These are phyloP conservation scores for Nigrospora oryzae DNA, from an alignment of 2,329 filamentous ascomycete genomes.

Conservation along the genomic window DNA sequence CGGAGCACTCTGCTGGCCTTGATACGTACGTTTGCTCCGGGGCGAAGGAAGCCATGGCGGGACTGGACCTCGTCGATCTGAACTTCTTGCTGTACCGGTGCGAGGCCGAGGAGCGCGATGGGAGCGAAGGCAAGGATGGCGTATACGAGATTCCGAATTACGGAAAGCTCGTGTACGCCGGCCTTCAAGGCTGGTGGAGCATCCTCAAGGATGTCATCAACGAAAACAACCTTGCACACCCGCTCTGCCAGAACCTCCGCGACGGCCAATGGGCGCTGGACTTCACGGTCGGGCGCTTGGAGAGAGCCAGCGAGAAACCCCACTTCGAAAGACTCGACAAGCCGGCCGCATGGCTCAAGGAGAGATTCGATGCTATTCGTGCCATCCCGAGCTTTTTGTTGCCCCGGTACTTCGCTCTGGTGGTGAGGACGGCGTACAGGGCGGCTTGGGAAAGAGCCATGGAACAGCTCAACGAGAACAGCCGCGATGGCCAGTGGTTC, in stretches of 20 bases:
- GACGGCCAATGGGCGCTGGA: slow-evolving; percentile 89
- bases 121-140: slow-evolving; percentile 73
- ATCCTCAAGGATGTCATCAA: slow-evolving; percentile 74
- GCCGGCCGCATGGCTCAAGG: slow-evolving; percentile 69
- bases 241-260: slow-evolving; percentile 85
- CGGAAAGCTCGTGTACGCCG: slow-evolving; percentile 84
- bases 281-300: slow-evolving; percentile 72
- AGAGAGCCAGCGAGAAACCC: slow-evolving; percentile 57
- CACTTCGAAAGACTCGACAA: slow-evolving; percentile 55
- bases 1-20: slow-evolving; percentile 74
- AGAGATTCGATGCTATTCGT: slow-evolving; percentile 79
- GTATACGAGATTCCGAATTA: slow-evolving; percentile 79
- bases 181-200: slow-evolving; percentile 98
- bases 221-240: slow-evolving; percentile 87
- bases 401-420: slow-evolving; percentile 86
- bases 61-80: slow-evolving; percentile 70
- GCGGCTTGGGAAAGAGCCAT: slow-evolving; percentile 74
- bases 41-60: slow-evolving; percentile 67
- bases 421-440: slow-evolving; percentile 79
- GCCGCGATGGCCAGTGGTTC: slow-evolving; percentile 79
- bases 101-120: slow-evolving; percentile 78
- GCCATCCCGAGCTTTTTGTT: slow-evolving; percentile 81
- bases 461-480: slow-evolving; percentile 67
- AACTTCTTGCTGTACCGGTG: slow-evolving; percentile 90
- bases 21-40: slow-evolving; percentile 82